These are phyloP conservation scores for Suaeda aralocaspica DNA, from an alignment of 148 eudicot genomes.

Conservation along the genomic window DNA sequence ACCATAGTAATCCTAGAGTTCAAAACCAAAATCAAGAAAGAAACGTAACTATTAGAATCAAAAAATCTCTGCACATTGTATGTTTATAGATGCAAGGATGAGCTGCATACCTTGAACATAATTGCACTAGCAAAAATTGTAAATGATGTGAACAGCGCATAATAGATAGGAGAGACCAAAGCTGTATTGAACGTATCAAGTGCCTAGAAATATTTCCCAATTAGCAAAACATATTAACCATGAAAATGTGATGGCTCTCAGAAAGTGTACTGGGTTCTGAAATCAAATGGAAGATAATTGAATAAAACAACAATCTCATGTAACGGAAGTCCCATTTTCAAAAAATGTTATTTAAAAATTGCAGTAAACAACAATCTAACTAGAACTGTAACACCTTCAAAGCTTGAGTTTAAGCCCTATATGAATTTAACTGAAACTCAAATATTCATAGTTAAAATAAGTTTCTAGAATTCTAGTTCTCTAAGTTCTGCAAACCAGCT, in stretches of 20 bases:
- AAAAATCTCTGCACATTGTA: background rate
- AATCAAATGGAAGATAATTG: background rate
- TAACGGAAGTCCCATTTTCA: no score
- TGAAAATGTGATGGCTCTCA: background rate
- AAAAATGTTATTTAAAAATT: no score
- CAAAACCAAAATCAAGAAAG: background rate
- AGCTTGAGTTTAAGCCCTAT: no score
- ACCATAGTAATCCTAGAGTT: constrained; percentile 42
- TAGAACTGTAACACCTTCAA: no score
- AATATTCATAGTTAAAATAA: no score
- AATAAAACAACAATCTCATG: no score
- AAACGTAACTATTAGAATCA: background rate
- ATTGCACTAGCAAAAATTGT: constrained; percentile 53
- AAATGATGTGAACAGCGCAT: constrained; percentile 44
- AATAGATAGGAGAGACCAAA: constrained; percentile 45
- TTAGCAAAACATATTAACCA: constrained; percentile 5
- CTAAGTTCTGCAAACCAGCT: no score
- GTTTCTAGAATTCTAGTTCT: no score
- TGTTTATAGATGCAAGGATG: background rate
- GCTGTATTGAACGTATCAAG: constrained; percentile 49
- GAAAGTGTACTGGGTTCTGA: background rate
- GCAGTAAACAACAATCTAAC: no score
- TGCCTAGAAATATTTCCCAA: constrained; percentile 27
- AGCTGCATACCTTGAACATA: constrained; percentile 42
- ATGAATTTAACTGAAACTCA: no score